A percentile compares a stretch with the other conserved stretches of the same genome.
Conservation (phyloP, 1,284 basidiomycete species). For the Agroathelia rolfsii region DNA sequence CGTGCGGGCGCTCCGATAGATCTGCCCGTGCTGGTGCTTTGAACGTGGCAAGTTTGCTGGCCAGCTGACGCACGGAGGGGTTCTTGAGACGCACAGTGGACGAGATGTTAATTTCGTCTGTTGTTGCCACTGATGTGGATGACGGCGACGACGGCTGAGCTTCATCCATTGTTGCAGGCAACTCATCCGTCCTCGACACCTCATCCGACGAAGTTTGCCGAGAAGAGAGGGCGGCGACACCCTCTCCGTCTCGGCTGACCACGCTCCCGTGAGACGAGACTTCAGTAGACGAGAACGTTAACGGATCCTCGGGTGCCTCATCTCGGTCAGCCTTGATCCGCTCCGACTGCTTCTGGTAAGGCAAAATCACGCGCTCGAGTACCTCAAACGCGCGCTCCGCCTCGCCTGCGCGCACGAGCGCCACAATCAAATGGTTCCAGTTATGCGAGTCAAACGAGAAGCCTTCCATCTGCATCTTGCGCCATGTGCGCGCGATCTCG, state of each 20-base stretch:
- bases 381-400: conserved; percentile 76
- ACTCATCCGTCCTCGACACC: conserved; percentile 7
- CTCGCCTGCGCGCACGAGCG: conserved; percentile 73
- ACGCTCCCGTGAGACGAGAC: conserved; percentile 13
- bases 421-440: conserved; percentile 82
- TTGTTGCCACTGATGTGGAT: conserved; percentile 19
- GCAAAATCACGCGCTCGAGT: conserved; percentile 71
- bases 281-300: conserved; percentile 39
- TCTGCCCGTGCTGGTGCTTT: background rate
- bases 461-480: conserved; percentile 49
- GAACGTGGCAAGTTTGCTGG: no score
- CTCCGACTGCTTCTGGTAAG: conserved; percentile 34
- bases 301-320: conserved; percentile 30
- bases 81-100: no score
- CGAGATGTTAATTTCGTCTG: no score
- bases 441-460: conserved; percentile 86
- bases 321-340: conserved; percentile 23
- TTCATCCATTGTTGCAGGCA: conserved; percentile 7
- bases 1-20: conserved; percentile 11
- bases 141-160: conserved; percentile 21
- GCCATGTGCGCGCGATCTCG: conserved; percentile 66
- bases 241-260: no score
- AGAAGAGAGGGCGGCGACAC: conserved; percentile 11
- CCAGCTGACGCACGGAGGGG: no score
- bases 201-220: conserved; percentile 1